A percentile compares a stretch with the other conserved stretches of the same genome.
These are phyloP conservation scores for Trypanosoma rangeli DNA, from an alignment of 208 protist genomes.

Conservation along the genomic window DNA sequence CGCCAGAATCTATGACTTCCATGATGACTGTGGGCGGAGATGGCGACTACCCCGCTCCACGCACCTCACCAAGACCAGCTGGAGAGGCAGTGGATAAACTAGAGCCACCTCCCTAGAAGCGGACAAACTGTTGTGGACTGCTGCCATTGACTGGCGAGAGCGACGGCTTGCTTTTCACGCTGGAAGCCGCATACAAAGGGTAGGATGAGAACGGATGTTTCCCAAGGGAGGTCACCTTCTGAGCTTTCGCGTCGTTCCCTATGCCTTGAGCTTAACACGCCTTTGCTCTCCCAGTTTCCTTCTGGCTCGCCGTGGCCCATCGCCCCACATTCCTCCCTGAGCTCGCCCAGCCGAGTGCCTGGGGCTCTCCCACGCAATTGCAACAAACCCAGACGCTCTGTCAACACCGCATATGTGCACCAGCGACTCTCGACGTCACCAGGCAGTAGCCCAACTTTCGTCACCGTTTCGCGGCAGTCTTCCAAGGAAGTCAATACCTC, in stretches of 20 bases:
- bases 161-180: neutral
- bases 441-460: no score
- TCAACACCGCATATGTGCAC: slow-evolving; percentile 19
- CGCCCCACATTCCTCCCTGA: neutral
- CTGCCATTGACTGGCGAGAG: neutral
- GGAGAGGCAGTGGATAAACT: neutral
- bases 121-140: neutral
- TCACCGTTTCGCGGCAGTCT: neutral
- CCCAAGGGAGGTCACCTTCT: neutral
- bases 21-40: slow-evolving; percentile 3
- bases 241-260: neutral
- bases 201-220: neutral
- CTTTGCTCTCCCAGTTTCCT: neutral
- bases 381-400: slow-evolving; percentile 1
- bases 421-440: neutral
- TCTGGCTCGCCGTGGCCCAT: neutral
- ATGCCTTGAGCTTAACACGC: neutral
- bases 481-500: neutral
- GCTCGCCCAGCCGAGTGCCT: slow-evolving; percentile 4
- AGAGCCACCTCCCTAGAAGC: neutral
- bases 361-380: slow-evolving; percentile 4
- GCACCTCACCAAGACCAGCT: neutral
- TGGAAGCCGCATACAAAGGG: neutral
- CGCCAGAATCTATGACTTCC: slow-evolving; percentile 1
- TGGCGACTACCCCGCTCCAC: neutral